Evolutionary conservation across 208 protist genomes (phyloP), one percentile per base, ranked within the genome.

Genomic region (Trichomonas vaginalis): DNA sequence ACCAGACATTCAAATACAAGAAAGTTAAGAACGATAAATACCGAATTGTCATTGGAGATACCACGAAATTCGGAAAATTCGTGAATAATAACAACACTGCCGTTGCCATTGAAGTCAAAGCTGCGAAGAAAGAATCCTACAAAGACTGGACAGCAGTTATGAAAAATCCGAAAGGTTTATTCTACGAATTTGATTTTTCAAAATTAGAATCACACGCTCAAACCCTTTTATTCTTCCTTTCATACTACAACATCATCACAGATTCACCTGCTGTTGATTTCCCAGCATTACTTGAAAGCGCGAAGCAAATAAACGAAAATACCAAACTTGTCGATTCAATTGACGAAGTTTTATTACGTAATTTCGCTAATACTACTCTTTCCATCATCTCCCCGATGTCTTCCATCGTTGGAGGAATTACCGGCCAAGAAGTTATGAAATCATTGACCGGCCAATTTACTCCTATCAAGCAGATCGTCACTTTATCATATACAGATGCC

Each of bases 401-500:
- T 32, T 95, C 97, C 3, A 27, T 96, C 32, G 40, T 98, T 62
- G 97, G 97, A 35, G 97, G 97, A 49, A 96, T 98, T 86, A 97
- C 96, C 0, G 97, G 96, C 14, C 97, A 98, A 95, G 97, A 98
- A 96, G 95, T 96, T 27, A 70, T 98, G 14, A 98, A 98, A 96
- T 96, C 96, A 15, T 61, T 96, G 9, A 96, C 92, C 80, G 96
- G 97, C 79, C 98, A 98, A 96, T 98, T 97, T 82, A 97, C 49
- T 27, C 98, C 98, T 46, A 15, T 98, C 45, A 47, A 96, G 14
- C 97, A 98, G 95, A 47, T 96, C 48, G 0, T 96, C 14, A 42
- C 35, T 37, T 23, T 96, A 0, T 47, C n/a, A 2, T 95, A 35
- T n/a, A 47, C 45, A 1, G 83, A 95, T 42, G 39, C 56, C 14